Evolutionary conservation across 2,329 filamentous ascomycete species (phyloP).

Genomic region (Cadophora sp.): DNA sequence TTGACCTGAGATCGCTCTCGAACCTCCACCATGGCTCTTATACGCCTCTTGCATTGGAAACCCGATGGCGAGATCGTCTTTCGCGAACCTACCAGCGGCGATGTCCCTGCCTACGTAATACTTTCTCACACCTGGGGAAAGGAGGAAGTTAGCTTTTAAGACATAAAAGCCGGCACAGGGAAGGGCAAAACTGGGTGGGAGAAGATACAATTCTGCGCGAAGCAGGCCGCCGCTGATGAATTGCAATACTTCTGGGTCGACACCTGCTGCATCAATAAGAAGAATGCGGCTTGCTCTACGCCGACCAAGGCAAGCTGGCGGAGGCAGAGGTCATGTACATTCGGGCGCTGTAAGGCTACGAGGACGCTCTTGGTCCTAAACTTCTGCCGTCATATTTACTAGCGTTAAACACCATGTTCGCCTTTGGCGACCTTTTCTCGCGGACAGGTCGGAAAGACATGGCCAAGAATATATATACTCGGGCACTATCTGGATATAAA

Average conservation of each 20-base stretch:
- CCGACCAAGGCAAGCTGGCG: no score
- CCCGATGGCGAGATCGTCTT: no score
- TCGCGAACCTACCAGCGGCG: constrained; percentile 32
- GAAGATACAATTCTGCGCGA: no score
- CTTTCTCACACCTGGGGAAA: constrained; percentile 36
- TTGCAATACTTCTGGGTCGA: no score
- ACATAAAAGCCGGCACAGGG: constrained; percentile 24
- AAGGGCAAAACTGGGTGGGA: constrained; percentile 33
- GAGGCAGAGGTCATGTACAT: no score
- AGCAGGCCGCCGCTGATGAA: no score
- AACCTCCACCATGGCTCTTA: constrained; percentile 34
- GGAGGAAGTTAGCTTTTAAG: constrained; percentile 32
- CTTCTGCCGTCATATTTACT: constrained; percentile 40
- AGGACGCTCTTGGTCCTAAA: constrained; percentile 34
- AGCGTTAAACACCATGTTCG: constrained; percentile 40
- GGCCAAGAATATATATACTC: constrained; percentile 42
- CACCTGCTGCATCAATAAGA: no score
- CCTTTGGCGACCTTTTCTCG: constrained; percentile 40
- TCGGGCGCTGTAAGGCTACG: no score
- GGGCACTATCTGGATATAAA: no score
- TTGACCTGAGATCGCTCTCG: constrained; percentile 30
- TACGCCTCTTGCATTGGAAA: constrained; percentile 39
- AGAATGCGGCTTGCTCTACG: no score
- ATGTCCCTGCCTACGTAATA: constrained; percentile 35
- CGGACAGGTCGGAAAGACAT: constrained; percentile 37